Evolutionary conservation across 2,329 filamentous ascomycete genomes (phyloP).

Genomic region (Alternaria brassicicola): DNA sequence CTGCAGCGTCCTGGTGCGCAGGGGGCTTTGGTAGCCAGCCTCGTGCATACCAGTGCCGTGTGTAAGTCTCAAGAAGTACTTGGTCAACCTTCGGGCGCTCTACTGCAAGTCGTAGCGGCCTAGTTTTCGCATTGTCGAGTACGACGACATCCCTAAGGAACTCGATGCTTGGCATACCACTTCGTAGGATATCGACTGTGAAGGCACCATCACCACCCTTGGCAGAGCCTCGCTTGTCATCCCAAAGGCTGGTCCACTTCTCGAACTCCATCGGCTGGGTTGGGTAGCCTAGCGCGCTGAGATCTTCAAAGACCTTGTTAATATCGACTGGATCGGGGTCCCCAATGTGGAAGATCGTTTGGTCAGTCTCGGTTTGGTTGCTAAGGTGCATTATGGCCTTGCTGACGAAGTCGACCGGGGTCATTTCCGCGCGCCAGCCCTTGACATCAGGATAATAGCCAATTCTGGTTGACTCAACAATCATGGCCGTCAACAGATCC

Average conservation of each 20-base stretch:
- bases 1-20: slow-evolving; percentile 55
- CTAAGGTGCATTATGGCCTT: slow-evolving; percentile 73
- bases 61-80: slow-evolving; percentile 75
- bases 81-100: slow-evolving; percentile 72
- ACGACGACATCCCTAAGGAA: slow-evolving; percentile 74
- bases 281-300: slow-evolving; percentile 71
- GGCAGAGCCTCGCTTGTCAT: slow-evolving; percentile 67
- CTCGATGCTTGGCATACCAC: slow-evolving; percentile 78
- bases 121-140: slow-evolving; percentile 72
- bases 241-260: slow-evolving; percentile 77
- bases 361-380: slow-evolving; percentile 66
- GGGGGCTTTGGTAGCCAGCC: slow-evolving; percentile 75
- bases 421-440: slow-evolving; percentile 83
- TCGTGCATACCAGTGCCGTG: slow-evolving; percentile 78
- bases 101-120: slow-evolving; percentile 63
- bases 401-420: slow-evolving; percentile 80
- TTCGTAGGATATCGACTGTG: slow-evolving; percentile 78
- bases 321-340: slow-evolving; percentile 74
- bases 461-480: slow-evolving; percentile 77
- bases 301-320: slow-evolving; percentile 66
- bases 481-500: slow-evolving; percentile 75
- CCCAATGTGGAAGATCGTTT: slow-evolving; percentile 74
- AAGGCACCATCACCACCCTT: slow-evolving; percentile 74
- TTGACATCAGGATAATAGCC: slow-evolving; percentile 73
- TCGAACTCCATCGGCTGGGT: slow-evolving; percentile 71